These are phyloP conservation scores for Hydrangea macrophylla DNA, from an alignment of 148 eudicot genomes.

Conservation along the genomic window DNA sequence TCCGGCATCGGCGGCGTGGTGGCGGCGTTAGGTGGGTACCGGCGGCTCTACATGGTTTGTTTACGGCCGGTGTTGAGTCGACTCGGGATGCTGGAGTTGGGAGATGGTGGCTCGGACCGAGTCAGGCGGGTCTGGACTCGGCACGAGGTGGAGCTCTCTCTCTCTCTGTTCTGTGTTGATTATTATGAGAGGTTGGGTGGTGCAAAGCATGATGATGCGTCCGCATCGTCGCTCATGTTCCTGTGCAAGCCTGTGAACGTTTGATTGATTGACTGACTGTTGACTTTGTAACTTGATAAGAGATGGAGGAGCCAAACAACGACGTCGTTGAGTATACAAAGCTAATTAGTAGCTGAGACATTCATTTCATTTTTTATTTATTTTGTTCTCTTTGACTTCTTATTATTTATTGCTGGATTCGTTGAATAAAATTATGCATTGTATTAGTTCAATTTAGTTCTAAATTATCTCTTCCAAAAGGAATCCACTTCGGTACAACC, in stretches of 20 bases:
- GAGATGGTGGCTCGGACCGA: constrained; percentile 15
- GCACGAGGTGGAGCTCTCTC: constrained; percentile 66
- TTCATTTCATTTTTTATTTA: neutral
- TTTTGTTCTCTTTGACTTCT: too few species aligned
- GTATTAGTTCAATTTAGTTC: too few species aligned
- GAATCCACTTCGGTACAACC: too few species aligned
- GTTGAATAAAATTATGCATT: too few species aligned
- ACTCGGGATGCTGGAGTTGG: constrained; percentile 9
- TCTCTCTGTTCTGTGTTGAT: constrained; percentile 81
- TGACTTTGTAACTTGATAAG: neutral
- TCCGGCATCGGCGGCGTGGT: constrained; percentile 41
- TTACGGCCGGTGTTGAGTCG: constrained; percentile 48
- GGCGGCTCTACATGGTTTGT: constrained; percentile 63
- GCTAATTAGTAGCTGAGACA: neutral
- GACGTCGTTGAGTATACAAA: neutral
- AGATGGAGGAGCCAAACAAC: neutral
- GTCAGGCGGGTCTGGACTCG: constrained; percentile 45
- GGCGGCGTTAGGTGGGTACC: constrained; percentile 71
- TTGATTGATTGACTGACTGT: constrained; percentile 27
- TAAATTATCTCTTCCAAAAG: too few species aligned
- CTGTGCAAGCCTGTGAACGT: constrained; percentile 75
- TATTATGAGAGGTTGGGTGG: constrained; percentile 67
- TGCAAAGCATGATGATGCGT: constrained; percentile 21
- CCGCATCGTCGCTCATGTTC: constrained; percentile 66
- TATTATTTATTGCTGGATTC: too few species aligned